Evolutionary conservation across 2,329 filamentous ascomycete genomes (phyloP), one percentile per base, ranked within the genome.

Genomic region (Rasamsonia emersonii): DNA sequence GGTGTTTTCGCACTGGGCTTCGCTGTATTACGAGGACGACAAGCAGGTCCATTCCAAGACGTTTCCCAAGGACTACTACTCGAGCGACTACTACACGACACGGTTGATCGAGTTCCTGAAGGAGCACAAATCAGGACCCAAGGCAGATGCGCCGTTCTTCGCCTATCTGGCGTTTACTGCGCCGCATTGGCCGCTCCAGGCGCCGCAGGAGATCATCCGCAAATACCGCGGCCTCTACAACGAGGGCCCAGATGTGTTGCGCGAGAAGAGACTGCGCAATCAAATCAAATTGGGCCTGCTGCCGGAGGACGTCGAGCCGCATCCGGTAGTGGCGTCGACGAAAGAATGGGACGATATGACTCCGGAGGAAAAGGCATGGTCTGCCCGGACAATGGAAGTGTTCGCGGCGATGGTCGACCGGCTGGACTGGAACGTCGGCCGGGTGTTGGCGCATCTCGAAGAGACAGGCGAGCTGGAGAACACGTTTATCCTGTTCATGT

Each of bases 351-450:
- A 49, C 5, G 47, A 54, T 13, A 50, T 54, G 24, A 51, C 47
- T 0, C 32, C 47, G 1, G 51, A 59, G 4, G 58, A 64, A 38
- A 53, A 61, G 41, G 52, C 52, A 23, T 49, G 55, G 14, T 64
- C 61, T 2, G 46, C 50, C 51, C 41, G 65, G 58, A 66, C 70
- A 0, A 77, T 77, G 73, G 74, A 77, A 43, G 66, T 71, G 4
- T 79, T 71, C 37, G 75, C 76, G 0, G 76, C 62, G 9, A 79
- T 79, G 71, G 73, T 78, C 3, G 73, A 79, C 35, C 62, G 61
- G 32, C 77, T 78, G 32, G 76, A 79, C 42, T 48, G 49, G 36
- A 74, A 77, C 37, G 66, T 79, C 14, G 74, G 74, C 18, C 70
- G 70, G 35, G 67, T 79, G 2, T 54, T 76, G 14, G 58, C 71